Percentiles rank a stretch among this genome's conserved stretches.
Evolutionary conservation across 78 protist genomes (phyloP).

Genomic region (Chrysochromulina tobinii): DNA sequence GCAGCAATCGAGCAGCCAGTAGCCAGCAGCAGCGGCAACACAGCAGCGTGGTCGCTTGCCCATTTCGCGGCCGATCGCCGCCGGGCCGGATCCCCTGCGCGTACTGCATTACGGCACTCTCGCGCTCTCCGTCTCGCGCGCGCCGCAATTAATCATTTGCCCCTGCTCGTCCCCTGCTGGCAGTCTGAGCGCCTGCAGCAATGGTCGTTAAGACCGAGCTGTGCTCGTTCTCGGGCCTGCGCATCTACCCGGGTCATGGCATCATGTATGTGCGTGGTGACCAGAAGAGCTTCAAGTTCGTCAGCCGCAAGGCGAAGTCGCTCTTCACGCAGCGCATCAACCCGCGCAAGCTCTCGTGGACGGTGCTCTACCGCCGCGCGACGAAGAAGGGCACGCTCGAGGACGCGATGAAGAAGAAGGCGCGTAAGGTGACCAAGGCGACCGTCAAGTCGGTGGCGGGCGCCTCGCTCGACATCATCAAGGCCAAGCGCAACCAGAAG

Average conservation of each 20-base stretch:
- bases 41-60: no score
- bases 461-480: conserved; percentile 49
- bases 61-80: no score
- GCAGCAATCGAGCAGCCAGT: no score
- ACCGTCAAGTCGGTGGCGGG: conserved; percentile 48
- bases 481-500: conserved; percentile 29
- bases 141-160: no score
- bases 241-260: conserved; percentile 84
- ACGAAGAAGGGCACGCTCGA: conserved; percentile 61
- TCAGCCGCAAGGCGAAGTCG: conserved; percentile 54
- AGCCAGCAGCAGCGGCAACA: no score
- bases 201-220: conserved; percentile 47
- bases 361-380: conserved; percentile 67
- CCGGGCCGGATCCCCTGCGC: no score
- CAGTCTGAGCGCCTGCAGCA: not conserved
- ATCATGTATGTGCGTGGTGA: conserved; percentile 62
- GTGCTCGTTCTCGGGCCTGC: conserved; percentile 67
- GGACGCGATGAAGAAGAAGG: conserved; percentile 21
- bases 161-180: no score
- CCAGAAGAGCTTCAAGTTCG: conserved; percentile 5
- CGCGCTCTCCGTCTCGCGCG: no score
- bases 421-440: conserved; percentile 53
- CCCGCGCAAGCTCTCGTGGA: conserved; percentile 76
- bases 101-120: no score
- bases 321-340: conserved; percentile 53